Base-by-base conservation (phyloP, 2,329 filamentous ascomycete genomes). In the Aureobasidium namibiae region DNA sequence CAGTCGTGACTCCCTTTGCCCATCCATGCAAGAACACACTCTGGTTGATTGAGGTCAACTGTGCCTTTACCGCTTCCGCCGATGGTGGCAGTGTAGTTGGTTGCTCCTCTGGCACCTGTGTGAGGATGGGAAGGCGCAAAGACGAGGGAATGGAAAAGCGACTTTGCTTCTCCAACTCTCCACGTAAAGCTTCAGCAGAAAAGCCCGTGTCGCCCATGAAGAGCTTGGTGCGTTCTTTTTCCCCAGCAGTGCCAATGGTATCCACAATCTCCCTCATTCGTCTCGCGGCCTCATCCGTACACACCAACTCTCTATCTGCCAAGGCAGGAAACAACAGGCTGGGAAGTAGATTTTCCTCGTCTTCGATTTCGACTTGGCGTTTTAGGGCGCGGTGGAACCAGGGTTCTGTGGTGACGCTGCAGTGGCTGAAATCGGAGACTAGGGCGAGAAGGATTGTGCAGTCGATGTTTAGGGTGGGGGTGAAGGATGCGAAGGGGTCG, bases 21-120 rank as follows among this genome's bases (percentile, higher is more conserved):
- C 88, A 92, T 16, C 88, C 88, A 66, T 85, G 84, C 56, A 88
- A 75, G 67, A 91, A 89, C 9, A 90, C 87, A 21, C 85, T 85
- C n/a, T 78, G 73, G 65, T 89, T 90, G 60, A 88, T 83, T 13
- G 76, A 72, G 0, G 81, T 84, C 54, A 88, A 74, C 6, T 76
- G 73, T 9, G 74, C 65, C 5, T 68, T 75, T 56, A 78, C 78
- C 64, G 67, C 74, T 41, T 65, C 72, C 13, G 81, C 74, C 14
- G 73, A 71, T 1, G 67, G 62, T 23, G 80, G 81, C 8, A 84
- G 71, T 9, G 72, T 65, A 16, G 69, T 65, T n/a, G 69, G 65
- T 16, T 62, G 60, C 49, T 38, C 68, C 53, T 48, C 24, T 13
- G 42, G 23, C 1, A 9, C 7, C 6, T 48, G 31, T 0, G 42